These are phyloP conservation scores for Saturnispora kantuleensis DNA, from an alignment of 805 yeast species.

Conservation along the genomic window DNA sequence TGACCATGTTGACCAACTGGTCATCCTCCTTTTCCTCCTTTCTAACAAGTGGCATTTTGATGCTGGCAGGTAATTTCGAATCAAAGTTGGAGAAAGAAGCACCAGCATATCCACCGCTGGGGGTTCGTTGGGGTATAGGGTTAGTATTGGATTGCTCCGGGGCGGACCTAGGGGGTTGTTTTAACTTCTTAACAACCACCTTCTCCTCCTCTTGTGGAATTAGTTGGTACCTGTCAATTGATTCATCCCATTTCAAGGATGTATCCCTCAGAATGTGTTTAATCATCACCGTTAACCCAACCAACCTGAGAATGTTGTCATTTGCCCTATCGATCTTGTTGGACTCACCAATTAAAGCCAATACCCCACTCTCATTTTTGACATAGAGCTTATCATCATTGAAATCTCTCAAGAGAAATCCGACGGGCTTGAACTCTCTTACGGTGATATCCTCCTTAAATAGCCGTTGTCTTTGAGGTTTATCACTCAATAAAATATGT, in stretches of 20 bases:
- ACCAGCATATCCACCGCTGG: conserved; percentile 11
- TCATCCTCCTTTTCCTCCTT: conserved; percentile 9
- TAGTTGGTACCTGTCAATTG: background rate
- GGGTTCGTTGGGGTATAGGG: background rate
- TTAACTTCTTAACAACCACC: background rate
- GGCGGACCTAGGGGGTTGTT: background rate
- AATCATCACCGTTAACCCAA: conserved; percentile 27
- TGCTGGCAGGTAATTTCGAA: conserved; percentile 7
- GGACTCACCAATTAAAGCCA: conserved; percentile 27
- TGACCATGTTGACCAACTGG: conserved; percentile 2
- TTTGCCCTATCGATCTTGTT: conserved; percentile 10
- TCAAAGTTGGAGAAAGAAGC: conserved; percentile 12
- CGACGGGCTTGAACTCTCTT: conserved; percentile 50
- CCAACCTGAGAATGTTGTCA: conserved; percentile 27
- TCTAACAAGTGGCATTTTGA: conserved; percentile 9
- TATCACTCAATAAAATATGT: conserved; percentile 10
- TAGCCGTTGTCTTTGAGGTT: conserved; percentile 42
- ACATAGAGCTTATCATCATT: conserved; percentile 41
- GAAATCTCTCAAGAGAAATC: conserved; percentile 48
- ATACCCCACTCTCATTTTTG: conserved; percentile 20
- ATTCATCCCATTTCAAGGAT: conserved; percentile 19
- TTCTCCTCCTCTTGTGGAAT: background rate
- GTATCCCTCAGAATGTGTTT: conserved; percentile 22
- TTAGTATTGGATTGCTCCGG: background rate
- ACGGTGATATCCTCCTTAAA: conserved; percentile 57